Conservation (phyloP, 1,284 basidiomycete genomes). For the Inonotus hispidus region DNA sequence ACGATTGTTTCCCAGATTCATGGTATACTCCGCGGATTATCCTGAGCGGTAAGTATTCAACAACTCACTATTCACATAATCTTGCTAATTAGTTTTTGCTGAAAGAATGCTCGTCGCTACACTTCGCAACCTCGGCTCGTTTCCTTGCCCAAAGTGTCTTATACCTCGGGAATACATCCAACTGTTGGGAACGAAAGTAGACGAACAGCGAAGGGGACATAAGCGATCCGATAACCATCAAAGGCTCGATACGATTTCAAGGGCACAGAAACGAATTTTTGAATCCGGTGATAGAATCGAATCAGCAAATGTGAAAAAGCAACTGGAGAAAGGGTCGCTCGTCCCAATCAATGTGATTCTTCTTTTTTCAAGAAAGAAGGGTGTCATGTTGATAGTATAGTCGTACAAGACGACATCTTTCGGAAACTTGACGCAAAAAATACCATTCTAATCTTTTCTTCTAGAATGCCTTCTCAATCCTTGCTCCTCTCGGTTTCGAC, state of each 20-base stretch:
- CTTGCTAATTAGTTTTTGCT: background rate
- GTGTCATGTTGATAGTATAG: no score
- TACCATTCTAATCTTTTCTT: no score
- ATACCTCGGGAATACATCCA: conserved; percentile 21
- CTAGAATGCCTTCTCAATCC: conserved; percentile 23
- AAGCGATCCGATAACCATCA: conserved; percentile 1
- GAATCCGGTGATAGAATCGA: conserved; percentile 16
- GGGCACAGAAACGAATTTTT: conserved; percentile 19
- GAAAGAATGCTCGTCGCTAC: conserved; percentile 27
- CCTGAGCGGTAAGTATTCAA: conserved; percentile 32
- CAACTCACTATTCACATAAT: background rate
- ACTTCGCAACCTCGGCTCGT: conserved; percentile 25
- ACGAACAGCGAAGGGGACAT: conserved; percentile 16
- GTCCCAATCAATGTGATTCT: conserved; percentile 19
- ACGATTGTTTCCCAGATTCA: conserved; percentile 29
- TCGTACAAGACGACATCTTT: no score
- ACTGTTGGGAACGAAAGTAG: conserved; percentile 23
- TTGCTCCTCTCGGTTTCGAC: conserved; percentile 22
- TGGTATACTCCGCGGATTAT: conserved; percentile 37
- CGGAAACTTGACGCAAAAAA: no score
- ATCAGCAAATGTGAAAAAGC: conserved; percentile 7
- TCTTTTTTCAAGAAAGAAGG: no score
- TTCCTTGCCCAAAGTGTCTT: conserved; percentile 28
- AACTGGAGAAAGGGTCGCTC: conserved; percentile 16
- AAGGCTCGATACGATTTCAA: conserved; percentile 13